A percentile compares a stretch with the other conserved stretches of the same genome.
Conservation (phyloP, 306 rosid species). For the Cicer bijugum region DNA sequence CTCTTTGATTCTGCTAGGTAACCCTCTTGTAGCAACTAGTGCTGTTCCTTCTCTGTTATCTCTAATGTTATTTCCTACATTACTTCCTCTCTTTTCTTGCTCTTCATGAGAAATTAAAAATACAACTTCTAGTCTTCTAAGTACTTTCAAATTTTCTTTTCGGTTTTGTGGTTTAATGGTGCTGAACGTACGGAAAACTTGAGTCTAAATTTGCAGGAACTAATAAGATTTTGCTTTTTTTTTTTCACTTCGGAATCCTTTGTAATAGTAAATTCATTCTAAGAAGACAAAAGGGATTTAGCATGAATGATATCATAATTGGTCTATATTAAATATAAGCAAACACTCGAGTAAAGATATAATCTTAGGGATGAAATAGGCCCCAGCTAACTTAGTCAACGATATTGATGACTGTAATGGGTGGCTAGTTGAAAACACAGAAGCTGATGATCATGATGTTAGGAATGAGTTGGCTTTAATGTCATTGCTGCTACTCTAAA, state of each 20-base stretch:
- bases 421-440: background rate
- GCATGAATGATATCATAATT: background rate
- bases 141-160: background rate
- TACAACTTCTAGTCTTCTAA: background rate
- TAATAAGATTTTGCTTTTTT: background rate
- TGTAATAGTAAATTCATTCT: background rate
- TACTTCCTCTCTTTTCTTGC: background rate
- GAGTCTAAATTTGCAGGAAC: background rate
- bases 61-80: background rate
- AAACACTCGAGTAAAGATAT: background rate
- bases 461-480: background rate
- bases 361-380: background rate
- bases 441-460: background rate
- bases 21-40: background rate
- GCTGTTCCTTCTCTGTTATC: background rate
- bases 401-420: background rate
- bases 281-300: background rate
- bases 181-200: background rate
- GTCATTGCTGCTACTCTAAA: background rate
- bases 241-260: background rate
- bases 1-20: background rate
- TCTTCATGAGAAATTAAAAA: background rate
- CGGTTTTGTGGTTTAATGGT: background rate
- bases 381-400: background rate
- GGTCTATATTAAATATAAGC: background rate